These are phyloP conservation scores for Trametes meyenii DNA, from an alignment of 768 basidiomycete species.

Conservation along the genomic window DNA sequence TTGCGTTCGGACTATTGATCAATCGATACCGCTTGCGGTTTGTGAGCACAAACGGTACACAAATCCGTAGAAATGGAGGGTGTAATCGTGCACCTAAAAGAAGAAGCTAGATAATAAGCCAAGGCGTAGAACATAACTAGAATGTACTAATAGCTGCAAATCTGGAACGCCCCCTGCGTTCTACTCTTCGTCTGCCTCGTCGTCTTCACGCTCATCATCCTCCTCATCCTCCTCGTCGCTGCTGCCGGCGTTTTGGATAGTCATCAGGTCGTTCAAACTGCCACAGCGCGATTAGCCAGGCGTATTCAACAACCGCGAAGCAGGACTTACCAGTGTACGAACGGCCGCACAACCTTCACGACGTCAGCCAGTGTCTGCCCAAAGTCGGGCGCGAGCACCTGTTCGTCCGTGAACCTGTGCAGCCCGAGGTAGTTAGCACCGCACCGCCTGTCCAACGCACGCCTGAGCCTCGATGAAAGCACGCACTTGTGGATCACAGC, in stretches of 20 bases:
- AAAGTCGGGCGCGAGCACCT: constrained; percentile 71
- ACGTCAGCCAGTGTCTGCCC: constrained; percentile 60
- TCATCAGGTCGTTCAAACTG: constrained; percentile 77
- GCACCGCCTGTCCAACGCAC: neutral
- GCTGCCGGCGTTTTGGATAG: constrained; percentile 44
- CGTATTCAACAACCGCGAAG: constrained; percentile 7
- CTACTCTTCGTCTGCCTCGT: neutral
- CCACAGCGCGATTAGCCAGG: neutral
- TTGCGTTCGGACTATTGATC: too few species aligned
- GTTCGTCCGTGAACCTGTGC: constrained; percentile 69
- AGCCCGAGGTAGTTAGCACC: neutral
- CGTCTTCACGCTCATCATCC: constrained; percentile 3
- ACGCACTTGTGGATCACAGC: constrained; percentile 64
- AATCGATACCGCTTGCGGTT: too few species aligned
- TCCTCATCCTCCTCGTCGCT: constrained; percentile 29
- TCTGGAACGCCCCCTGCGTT: too few species aligned
- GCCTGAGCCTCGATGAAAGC: neutral
- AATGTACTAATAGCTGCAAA: too few species aligned
- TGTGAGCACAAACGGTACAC: too few species aligned
- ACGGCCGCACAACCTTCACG: constrained; percentile 61
- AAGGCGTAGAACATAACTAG: too few species aligned
- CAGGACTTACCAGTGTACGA: constrained; percentile 72
- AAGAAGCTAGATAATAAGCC: too few species aligned
- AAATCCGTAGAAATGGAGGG: too few species aligned
- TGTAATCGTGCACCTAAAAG: too few species aligned